Evolutionary conservation across 2,329 filamentous ascomycete genomes (phyloP).

Genomic region (Dactylellina drechsleri): DNA sequence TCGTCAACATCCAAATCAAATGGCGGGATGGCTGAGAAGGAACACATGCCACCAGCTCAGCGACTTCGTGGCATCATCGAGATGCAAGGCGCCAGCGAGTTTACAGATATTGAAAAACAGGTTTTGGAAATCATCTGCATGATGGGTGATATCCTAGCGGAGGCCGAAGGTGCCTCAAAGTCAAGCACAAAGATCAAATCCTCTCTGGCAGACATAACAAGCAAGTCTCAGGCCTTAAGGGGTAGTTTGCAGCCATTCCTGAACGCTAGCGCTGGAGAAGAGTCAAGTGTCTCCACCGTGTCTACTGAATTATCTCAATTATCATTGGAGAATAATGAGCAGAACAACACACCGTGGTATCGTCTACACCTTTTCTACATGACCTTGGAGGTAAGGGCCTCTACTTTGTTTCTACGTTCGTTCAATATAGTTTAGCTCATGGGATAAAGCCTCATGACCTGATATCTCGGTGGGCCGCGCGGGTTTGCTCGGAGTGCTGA

Average conservation of each 20-base stretch:
- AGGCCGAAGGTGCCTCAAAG: constrained; percentile 37
- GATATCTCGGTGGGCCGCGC: neutral
- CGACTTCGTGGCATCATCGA: constrained; percentile 36
- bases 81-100: constrained; percentile 21
- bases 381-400: constrained; percentile 47
- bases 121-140: constrained; percentile 42
- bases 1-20: constrained; percentile 24
- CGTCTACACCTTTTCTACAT: constrained; percentile 40
- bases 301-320: constrained; percentile 25
- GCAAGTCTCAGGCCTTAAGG: constrained; percentile 46
- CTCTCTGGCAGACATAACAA: constrained; percentile 40
- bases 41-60: constrained; percentile 29
- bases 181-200: constrained; percentile 42
- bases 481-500: constrained; percentile 28
- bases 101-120: constrained; percentile 37
- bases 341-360: constrained; percentile 32
- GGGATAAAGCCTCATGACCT: neutral
- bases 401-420: neutral
- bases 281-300: constrained; percentile 9
- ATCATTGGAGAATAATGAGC: constrained; percentile 23
- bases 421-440: neutral
- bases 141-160: constrained; percentile 40
- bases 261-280: constrained; percentile 13
- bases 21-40: constrained; percentile 11
- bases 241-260: constrained; percentile 26